Percentiles rank a stretch among this genome's conserved stretches.
Conservation (phyloP, 1,284 basidiomycete species). For the Tilletia indica region DNA sequence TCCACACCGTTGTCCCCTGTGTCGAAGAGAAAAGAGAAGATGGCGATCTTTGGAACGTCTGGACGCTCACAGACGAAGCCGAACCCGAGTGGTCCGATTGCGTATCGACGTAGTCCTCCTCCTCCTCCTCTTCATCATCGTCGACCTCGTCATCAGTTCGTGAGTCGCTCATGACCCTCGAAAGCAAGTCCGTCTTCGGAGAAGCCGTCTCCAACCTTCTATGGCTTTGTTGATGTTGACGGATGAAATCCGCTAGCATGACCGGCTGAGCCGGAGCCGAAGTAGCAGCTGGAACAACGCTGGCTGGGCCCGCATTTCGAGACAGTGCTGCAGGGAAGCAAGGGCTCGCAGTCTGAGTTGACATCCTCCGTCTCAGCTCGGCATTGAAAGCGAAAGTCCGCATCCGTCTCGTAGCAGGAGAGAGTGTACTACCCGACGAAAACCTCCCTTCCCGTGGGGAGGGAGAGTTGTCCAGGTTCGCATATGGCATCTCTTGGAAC, state of each 20-base stretch:
- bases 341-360: not conserved
- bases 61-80: not conserved
- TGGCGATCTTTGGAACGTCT: not conserved
- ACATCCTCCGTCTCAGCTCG: not conserved
- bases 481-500: not conserved
- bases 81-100: not conserved
- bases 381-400: not conserved
- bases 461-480: not conserved
- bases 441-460: not conserved
- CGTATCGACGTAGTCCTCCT: not conserved
- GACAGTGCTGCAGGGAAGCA: too few species aligned
- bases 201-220: too few species aligned
- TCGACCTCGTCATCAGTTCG: too few species aligned
- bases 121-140: not conserved
- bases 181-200: too few species aligned
- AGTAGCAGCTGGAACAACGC: not conserved
- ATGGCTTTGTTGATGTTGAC: too few species aligned
- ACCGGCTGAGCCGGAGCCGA: too few species aligned
- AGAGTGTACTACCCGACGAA: not conserved
- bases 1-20: conserved; percentile 7
- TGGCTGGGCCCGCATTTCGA: not conserved
- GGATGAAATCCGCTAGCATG: too few species aligned
- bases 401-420: not conserved
- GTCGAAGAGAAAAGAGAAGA: conserved; percentile 3
- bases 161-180: too few species aligned